Base-by-base conservation (phyloP, 1,284 basidiomycete genomes). In the Coniferiporia sulphurascens region DNA sequence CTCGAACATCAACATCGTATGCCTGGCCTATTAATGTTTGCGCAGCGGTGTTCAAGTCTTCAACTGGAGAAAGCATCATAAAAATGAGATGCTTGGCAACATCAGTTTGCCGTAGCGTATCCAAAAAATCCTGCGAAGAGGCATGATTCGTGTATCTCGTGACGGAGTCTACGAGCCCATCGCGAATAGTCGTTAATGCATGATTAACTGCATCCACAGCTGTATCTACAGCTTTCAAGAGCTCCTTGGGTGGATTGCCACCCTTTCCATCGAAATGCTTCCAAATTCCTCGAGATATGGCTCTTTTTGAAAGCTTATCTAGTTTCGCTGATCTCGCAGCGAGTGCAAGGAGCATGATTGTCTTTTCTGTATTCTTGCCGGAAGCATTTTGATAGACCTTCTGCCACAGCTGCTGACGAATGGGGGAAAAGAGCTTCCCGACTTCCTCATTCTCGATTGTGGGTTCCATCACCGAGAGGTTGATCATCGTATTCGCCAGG, bases 1-100 rank as follows among this genome's bases (percentile, higher is more conserved):
- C 78, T 51, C 95, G 89, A 38, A 85, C 86, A 66, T 95, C 92
- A 17, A 88, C 89, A 62, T 94, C 89, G 66, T 89, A 95, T 0
- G 91, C 87, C 62, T 91, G 82, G 21, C 89, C 87, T 22, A 92
- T 79, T 7, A 96, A 71, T 32, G 81, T 82, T 69, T 93, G 88
- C 1, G 87, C 87, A 7, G 86, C 84, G 55, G 79, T 76, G 66
- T 91, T 89, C 13, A 95, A 73, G 9, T 82, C 79, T 22, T 87
- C 84, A 13, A 87, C 78, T 0, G 95, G 93, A 8, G 92, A 96
- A 41, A 97, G 75, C 69, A 95, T 83, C 34, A 95, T 78, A 19
- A 79, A 71, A 60, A 87, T 81, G 44, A 87, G 73, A 45, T 84
- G 72, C 65, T 81, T 79, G 2, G 82, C 81, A 15, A 85, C 76